Evolutionary conservation across 345 rosid species (phyloP), one percentile per base, ranked within the genome.

Genomic region (Acer yangbiense): DNA sequence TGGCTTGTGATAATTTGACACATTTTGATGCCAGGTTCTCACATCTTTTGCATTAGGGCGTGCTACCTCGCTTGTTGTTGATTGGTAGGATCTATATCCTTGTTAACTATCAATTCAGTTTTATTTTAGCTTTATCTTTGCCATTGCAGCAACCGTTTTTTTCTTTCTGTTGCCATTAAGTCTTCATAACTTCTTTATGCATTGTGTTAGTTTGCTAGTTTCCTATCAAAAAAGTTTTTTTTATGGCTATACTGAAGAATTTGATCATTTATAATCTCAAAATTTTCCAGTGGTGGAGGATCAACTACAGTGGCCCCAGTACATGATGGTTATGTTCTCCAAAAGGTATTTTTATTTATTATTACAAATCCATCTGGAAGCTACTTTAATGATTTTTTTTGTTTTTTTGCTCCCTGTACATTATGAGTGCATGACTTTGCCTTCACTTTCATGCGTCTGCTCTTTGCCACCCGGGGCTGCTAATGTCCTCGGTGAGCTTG

Each of bases 1-100:
- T 75, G 68, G 73, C 69, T 10, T 60, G 23, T 79, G 9, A 84
- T 68, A 67, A 48, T 35, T 35, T 58, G 64, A 11, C 41, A 64
- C 46, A 76, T 85, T 61, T 74, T 50, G 65, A 79, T 87, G 68
- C 71, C 87, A 95, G 98, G 98, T 97, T 78, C 94, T 97, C 79
- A 94, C 98, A 18, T 96, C 99, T 66, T 96, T 96, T 87, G 98
- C 99, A 48, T 90, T 97, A 79, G 99, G 99, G 17, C 99, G 99
- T 62, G 93, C 99, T 23, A 94, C 99, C 68, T 90, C 98, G n/a
- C 84, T 97, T 68, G 99, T 97, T 77, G 98, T 97, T 78, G 99
- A 97, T 84, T 81, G 97, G 97, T 95, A 85, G 63, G 85, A 16
- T 61, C 44, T 73, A 32, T 80, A 9, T 79, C 11, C 48, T 50